phyloP scores from a whole-genome alignment of 148 eudicot genomes.

The Diospyros lotus region DNA sequence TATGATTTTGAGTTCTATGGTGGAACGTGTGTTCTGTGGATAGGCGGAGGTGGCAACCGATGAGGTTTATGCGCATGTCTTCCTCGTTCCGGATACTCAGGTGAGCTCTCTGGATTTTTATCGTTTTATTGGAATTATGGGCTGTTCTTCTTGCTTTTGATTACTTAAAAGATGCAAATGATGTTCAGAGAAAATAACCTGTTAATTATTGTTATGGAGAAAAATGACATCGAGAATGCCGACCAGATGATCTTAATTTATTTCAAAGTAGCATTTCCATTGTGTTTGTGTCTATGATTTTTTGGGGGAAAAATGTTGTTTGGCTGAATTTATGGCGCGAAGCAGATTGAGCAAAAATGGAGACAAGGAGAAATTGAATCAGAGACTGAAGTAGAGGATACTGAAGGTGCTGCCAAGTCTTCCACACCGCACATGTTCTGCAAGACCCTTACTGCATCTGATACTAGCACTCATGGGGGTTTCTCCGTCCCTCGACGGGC shows the following conservation, averaged over 20 bases:
- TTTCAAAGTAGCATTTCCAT: background rate
- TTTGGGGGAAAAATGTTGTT: constrained; percentile 45
- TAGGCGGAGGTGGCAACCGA: constrained; percentile 97
- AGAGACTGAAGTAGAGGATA: constrained; percentile 62
- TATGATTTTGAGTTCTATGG: background rate
- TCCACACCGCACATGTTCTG: constrained; percentile 70
- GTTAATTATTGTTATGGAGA: constrained; percentile 34
- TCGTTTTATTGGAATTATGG: background rate
- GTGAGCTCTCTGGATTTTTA: constrained; percentile 21
- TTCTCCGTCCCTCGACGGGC: constrained; percentile 90
- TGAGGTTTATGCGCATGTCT: constrained; percentile 96
- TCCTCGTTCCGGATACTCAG: constrained; percentile 78
- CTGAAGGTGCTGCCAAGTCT: constrained; percentile 52
- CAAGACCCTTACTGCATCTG: constrained; percentile 80
- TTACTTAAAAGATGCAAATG: background rate
- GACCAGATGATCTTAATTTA: background rate
- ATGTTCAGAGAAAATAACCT: constrained; percentile 24
- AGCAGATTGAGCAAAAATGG: constrained; percentile 73
- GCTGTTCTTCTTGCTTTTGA: background rate
- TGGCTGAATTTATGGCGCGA: background rate
- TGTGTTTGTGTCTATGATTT: no score
- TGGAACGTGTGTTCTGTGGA: background rate
- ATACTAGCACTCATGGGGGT: constrained; percentile 86
- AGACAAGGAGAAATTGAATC: constrained; percentile 41
- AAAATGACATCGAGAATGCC: background rate